Percentiles rank a stretch among this genome's conserved stretches.
Conservation (phyloP, 345 rosid species). For the Ceriops zippeliana region DNA sequence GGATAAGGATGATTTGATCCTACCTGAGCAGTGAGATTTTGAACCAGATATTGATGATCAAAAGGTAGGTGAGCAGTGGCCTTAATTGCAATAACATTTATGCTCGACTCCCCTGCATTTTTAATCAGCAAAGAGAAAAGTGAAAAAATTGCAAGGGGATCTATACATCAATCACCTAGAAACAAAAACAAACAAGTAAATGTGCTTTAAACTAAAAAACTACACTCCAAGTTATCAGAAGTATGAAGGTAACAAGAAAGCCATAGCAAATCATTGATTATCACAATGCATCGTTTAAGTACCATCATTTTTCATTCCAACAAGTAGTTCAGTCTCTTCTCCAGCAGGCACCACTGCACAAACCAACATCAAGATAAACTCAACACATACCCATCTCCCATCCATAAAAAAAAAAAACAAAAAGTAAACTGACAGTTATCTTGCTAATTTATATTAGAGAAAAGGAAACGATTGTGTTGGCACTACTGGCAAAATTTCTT, state of each 20-base stretch:
- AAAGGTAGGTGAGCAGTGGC: slow-evolving; percentile 83
- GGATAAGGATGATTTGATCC: background rate
- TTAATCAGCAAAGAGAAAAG: slow-evolving; percentile 8
- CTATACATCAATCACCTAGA: no score
- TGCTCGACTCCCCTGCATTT: slow-evolving; percentile 53
- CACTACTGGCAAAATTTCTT: slow-evolving; percentile 3
- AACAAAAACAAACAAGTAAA: background rate
- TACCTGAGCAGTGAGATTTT: slow-evolving; percentile 88
- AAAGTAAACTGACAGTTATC: background rate
- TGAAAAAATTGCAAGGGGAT: slow-evolving; percentile 8
- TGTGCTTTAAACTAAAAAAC: background rate
- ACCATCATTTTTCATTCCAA: slow-evolving; percentile 90
- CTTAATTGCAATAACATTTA: slow-evolving; percentile 61
- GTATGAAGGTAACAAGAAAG: background rate
- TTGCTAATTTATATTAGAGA: background rate
- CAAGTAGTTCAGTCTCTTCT: slow-evolving; percentile 70
- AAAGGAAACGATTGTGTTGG: background rate
- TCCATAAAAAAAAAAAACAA: background rate
- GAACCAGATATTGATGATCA: slow-evolving; percentile 68
- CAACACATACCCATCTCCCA: no score
- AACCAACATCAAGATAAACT: background rate
- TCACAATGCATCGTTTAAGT: slow-evolving; percentile 18
- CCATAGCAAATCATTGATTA: background rate
- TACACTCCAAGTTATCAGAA: background rate
- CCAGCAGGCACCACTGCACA: slow-evolving; percentile 74